Evolutionary conservation across 768 basidiomycete species (phyloP).

Genomic region (Coprinopsis sp.): DNA sequence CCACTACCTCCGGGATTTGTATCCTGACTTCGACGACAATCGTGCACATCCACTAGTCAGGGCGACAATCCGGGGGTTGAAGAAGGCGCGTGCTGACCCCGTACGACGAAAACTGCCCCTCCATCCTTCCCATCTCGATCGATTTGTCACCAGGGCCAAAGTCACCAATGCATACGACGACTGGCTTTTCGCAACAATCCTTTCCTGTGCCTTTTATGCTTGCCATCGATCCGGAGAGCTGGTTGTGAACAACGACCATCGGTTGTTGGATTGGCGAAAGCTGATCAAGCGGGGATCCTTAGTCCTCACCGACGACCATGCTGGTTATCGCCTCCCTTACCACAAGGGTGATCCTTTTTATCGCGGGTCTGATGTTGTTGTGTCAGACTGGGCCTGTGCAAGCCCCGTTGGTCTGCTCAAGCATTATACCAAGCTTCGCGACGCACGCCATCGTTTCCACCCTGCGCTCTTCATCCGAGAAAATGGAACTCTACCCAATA

Average conservation of each 20-base stretch:
- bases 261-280: conserved; percentile 20
- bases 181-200: conserved; percentile 19
- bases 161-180: conserved; percentile 15
- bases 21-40: conserved; percentile 19
- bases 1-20: conserved; percentile 19
- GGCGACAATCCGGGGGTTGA: conserved; percentile 16
- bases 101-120: conserved; percentile 19
- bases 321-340: conserved; percentile 23
- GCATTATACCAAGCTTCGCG: conserved; percentile 11
- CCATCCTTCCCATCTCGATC: conserved; percentile 11
- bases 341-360: conserved; percentile 27
- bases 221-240: conserved; percentile 24
- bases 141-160: conserved; percentile 8
- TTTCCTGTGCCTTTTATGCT: conserved; percentile 24
- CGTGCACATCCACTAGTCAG: conserved; percentile 15
- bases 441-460: conserved; percentile 10
- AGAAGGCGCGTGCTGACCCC: conserved; percentile 18
- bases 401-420: conserved; percentile 15
- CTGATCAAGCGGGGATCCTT: conserved; percentile 21
- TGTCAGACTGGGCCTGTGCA: conserved; percentile 15
- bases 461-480: conserved; percentile 17
- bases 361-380: conserved; percentile 19
- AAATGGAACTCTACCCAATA: conserved; percentile 18
- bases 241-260: conserved; percentile 12
- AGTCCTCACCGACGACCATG: conserved; percentile 8